A percentile compares a stretch with the other conserved stretches of the same genome.
phyloP scores from a whole-genome alignment of 495 filamentous ascomycete species.

The Penicillium flavigenum region DNA sequence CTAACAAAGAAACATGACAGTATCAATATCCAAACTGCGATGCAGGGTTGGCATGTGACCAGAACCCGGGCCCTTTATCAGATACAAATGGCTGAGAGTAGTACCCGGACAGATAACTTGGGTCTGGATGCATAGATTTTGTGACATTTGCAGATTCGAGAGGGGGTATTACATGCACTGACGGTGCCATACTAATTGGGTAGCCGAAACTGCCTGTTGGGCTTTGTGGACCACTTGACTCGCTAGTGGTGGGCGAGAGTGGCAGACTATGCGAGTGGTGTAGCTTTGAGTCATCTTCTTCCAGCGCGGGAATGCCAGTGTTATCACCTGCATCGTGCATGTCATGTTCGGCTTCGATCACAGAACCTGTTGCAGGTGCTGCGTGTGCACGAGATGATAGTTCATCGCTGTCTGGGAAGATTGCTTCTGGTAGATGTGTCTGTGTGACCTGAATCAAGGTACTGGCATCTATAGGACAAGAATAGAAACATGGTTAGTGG shows the following conservation, averaged over 20 bases:
- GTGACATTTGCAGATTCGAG: conserved; percentile 8
- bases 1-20: neutral
- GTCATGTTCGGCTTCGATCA: conserved; percentile 5
- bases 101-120: conserved; percentile 16
- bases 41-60: conserved; percentile 16
- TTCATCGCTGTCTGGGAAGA: conserved; percentile 16
- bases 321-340: conserved; percentile 4
- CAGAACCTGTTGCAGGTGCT: conserved; percentile 2
- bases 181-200: conserved; percentile 10
- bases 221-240: conserved; percentile 28
- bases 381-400: conserved; percentile 9
- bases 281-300: conserved; percentile 5
- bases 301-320: neutral
- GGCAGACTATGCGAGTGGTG: conserved; percentile 13
- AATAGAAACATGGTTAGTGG: conserved; percentile 4
- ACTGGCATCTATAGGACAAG: conserved; percentile 19
- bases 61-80: conserved; percentile 20
- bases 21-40: conserved; percentile 25
- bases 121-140: conserved; percentile 17
- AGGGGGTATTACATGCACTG: conserved; percentile 13
- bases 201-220: conserved; percentile 20
- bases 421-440: conserved; percentile 27
- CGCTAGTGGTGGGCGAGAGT: conserved; percentile 24
- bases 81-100: conserved; percentile 20
- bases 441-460: conserved; percentile 24